phyloP scores from a whole-genome alignment of 805 yeast genomes.

The Metschnikowia rubicola region DNA sequence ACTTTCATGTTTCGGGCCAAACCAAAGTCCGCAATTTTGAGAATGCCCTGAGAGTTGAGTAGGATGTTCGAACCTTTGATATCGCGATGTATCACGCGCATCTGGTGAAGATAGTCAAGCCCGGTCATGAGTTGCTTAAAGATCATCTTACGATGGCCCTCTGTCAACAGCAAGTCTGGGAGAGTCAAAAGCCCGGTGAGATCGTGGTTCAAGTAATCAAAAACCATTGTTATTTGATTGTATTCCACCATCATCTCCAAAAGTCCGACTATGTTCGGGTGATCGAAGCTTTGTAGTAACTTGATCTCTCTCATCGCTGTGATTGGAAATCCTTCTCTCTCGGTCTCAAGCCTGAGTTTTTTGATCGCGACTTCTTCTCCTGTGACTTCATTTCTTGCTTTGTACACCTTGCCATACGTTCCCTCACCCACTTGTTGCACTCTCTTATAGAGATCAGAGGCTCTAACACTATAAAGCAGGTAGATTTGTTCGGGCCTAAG shows the following conservation, averaged over 20 bases:
- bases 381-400: conserved; percentile 71
- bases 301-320: conserved; percentile 93
- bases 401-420: conserved; percentile 93
- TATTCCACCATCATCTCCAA: conserved; percentile 86
- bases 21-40: conserved; percentile 81
- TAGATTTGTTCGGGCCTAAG: conserved; percentile 31
- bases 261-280: conserved; percentile 76
- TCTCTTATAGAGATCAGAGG: conserved; percentile 54
- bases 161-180: conserved; percentile 58
- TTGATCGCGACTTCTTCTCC: conserved; percentile 81
- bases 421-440: conserved; percentile 97
- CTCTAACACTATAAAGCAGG: conserved; percentile 25
- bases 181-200: conserved; percentile 83
- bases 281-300: conserved; percentile 76
- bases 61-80: conserved; percentile 79
- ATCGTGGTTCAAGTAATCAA: conserved; percentile 92
- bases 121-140: conserved; percentile 68
- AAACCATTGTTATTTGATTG: conserved; percentile 77
- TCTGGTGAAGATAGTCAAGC: conserved; percentile 62
- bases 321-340: conserved; percentile 92
- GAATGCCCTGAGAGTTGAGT: conserved; percentile 55
- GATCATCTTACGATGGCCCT: conserved; percentile 63
- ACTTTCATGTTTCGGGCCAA: conserved; percentile 73
- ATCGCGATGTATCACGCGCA: conserved; percentile 72
- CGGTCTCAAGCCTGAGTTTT: conserved; percentile 76